These are phyloP conservation scores for Ananas comosus DNA, from an alignment of 176 grass and related monocot species.

Conservation along the genomic window DNA sequence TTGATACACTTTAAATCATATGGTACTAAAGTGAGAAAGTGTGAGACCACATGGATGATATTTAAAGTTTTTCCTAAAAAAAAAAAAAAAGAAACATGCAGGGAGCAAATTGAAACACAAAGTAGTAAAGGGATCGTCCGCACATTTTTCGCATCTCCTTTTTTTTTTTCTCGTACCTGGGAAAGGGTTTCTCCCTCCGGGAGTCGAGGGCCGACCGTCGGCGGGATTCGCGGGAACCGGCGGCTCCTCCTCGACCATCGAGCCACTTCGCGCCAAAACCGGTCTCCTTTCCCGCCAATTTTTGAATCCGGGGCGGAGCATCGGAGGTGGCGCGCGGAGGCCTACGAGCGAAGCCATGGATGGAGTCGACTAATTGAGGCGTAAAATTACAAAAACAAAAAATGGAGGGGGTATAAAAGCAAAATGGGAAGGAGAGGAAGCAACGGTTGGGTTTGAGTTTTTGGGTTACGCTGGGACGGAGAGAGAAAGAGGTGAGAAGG, in stretches of 20 bases:
- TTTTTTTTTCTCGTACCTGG: slow-evolving; percentile 13
- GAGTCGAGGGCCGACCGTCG: slow-evolving; percentile 13
- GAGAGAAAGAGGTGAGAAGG: background rate
- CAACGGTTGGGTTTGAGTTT: background rate
- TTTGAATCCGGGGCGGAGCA: slow-evolving; percentile 9
- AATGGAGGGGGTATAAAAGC: background rate
- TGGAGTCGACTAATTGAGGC: background rate
- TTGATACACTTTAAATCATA: too few species aligned
- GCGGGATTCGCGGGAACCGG: slow-evolving; percentile 13
- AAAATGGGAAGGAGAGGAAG: background rate
- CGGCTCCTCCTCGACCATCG: slow-evolving; percentile 7
- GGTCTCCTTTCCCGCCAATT: slow-evolving; percentile 10
- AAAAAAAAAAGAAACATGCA: too few species aligned
- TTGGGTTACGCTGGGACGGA: background rate
- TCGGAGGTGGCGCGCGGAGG: slow-evolving; percentile 5
- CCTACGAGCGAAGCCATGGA: slow-evolving; percentile 18
- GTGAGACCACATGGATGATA: too few species aligned
- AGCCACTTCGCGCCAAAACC: slow-evolving; percentile 10
- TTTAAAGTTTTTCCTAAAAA: too few species aligned
- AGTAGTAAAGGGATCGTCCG: background rate
- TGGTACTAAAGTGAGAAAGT: too few species aligned
- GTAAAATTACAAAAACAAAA: too few species aligned
- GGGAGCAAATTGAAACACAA: background rate
- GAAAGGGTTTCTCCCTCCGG: slow-evolving; percentile 28
- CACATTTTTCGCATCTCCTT: too few species aligned